Conservation (phyloP, 805 yeast genomes). For the Saturnispora bothae region DNA sequence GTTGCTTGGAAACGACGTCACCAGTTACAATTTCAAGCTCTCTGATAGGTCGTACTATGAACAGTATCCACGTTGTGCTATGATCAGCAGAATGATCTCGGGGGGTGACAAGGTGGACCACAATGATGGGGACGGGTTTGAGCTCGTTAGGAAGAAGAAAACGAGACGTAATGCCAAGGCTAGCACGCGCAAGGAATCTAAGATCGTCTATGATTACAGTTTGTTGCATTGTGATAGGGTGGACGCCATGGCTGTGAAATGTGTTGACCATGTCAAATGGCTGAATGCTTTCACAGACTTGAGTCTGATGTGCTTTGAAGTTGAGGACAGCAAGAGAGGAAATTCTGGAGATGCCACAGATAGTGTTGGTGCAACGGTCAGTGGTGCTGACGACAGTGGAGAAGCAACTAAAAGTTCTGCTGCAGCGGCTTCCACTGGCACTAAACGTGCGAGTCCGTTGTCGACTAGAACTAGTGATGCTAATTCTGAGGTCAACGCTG, state of each 20-base stretch:
- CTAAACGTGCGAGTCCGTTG: too few relatives aligned
- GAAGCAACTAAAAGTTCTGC: too few relatives aligned
- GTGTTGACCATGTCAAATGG: not conserved
- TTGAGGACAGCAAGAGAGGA: too few relatives aligned
- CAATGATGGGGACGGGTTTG: not conserved
- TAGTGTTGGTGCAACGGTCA: too few relatives aligned
- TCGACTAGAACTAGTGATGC: too few relatives aligned
- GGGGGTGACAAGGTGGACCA: not conserved
- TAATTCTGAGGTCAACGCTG: too few relatives aligned
- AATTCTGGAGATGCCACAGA: too few relatives aligned
- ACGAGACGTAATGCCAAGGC: slow-evolving; percentile 1
- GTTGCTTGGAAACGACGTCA: slow-evolving; percentile 25
- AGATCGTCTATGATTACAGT: too few relatives aligned
- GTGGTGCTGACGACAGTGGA: too few relatives aligned
- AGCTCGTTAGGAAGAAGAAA: slow-evolving; percentile 6
- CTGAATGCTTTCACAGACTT: slow-evolving; percentile 22
- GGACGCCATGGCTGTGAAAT: not conserved
- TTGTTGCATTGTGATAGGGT: slow-evolving; percentile 11
- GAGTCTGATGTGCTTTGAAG: slow-evolving; percentile 15
- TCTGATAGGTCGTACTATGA: slow-evolving; percentile 19
- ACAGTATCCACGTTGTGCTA: slow-evolving; percentile 23
- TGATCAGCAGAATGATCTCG: slow-evolving; percentile 13
- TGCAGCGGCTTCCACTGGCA: too few relatives aligned
- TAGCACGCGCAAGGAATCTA: too few relatives aligned
- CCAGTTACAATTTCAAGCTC: slow-evolving; percentile 21